Base-by-base conservation (phyloP, 345 rosid genomes). In the Cardamine resedifolia region DNA sequence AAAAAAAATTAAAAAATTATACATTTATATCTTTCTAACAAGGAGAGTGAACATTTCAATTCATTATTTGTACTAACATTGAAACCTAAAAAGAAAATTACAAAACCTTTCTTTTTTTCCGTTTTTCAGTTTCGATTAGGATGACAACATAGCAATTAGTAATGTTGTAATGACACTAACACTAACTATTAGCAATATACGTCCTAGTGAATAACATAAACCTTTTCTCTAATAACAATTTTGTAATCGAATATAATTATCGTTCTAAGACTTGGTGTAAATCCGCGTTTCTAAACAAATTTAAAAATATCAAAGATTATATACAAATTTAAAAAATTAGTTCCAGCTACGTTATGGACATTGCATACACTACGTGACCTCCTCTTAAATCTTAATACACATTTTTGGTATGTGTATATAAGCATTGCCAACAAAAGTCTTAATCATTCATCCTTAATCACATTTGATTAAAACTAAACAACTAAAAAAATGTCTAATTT, bases 301-400 rank as follows among this genome's bases (percentile, higher is more conserved):
- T 27, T 43, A 0, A n/a, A 43, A 43, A 43, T 43, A 43, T 41
- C 16, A 41, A 41, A 41, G 45, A 41, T 14, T 41, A 1, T 41
- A 18, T 41, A 34, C 51, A 33, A 21, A 21, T 3, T 10, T 3
- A 12, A 26, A 43, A 23, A 33, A 27, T 33, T 34, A 44, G 24
- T 48, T 58, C 41, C 72, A 74, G 77, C 73, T 74, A 39, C 64
- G 53, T 60, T 41, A 75, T 49, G 62, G 60, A 59, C 4, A 58
- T 51, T 68, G 63, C 78, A 68, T 59, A 38, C 26, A 55, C 79
- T 69, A 69, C 74, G 79, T 76, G 79, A 76, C 70, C 44, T 69
- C 75, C 75, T 69, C 74, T 75, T 66, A 66, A 27, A 45, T 74
- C 50, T 60, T 69, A 53, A 24, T 24, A 23, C 38, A 41, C 31